Percentiles rank a stretch among this genome's conserved stretches.
Evolutionary conservation across 306 rosid species (phyloP).

Genomic region (Rosa rugosa): DNA sequence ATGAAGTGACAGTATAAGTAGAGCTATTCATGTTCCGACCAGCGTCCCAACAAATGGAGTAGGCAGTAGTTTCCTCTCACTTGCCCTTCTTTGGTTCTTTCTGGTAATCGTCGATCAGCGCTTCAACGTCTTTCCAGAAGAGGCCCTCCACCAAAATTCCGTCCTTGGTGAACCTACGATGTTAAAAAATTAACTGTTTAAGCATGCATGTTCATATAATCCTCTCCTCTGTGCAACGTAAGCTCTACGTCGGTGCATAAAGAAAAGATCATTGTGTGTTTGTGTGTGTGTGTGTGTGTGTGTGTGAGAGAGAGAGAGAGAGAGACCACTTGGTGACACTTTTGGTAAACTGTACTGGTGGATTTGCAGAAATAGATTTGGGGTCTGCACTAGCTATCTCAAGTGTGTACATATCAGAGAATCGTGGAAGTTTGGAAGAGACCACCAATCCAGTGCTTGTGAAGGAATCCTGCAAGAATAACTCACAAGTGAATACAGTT

Average conservation of each 20-base stretch:
- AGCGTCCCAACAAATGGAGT: conserved; percentile 1
- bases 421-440: conserved; percentile 60
- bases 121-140: conserved; percentile 59
- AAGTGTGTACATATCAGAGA: conserved; percentile 58
- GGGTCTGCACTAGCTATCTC: conserved; percentile 54
- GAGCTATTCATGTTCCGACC: conserved; percentile 21
- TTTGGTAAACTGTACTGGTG: conserved; percentile 41
- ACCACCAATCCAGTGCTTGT: conserved; percentile 55
- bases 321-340: conserved; percentile 55
- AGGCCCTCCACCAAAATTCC: conserved; percentile 58
- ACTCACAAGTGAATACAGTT: neutral
- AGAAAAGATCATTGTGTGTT: neutral
- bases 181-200: neutral
- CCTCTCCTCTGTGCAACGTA: neutral
- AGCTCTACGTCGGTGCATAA: neutral
- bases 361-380: conserved; percentile 54
- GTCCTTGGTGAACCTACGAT: conserved; percentile 57
- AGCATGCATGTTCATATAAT: neutral
- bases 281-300: too few relatives aligned
- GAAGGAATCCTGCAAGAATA: conserved; percentile 43
- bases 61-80: conserved; percentile 26
- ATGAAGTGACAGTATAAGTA: neutral
- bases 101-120: conserved; percentile 34
- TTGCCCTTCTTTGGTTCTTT: conserved; percentile 52
- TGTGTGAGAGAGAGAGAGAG: conserved; percentile 12